Evolutionary conservation across 1,284 basidiomycete genomes (phyloP), one percentile per base, ranked within the genome.

Genomic region (Trametes hirsuta): DNA sequence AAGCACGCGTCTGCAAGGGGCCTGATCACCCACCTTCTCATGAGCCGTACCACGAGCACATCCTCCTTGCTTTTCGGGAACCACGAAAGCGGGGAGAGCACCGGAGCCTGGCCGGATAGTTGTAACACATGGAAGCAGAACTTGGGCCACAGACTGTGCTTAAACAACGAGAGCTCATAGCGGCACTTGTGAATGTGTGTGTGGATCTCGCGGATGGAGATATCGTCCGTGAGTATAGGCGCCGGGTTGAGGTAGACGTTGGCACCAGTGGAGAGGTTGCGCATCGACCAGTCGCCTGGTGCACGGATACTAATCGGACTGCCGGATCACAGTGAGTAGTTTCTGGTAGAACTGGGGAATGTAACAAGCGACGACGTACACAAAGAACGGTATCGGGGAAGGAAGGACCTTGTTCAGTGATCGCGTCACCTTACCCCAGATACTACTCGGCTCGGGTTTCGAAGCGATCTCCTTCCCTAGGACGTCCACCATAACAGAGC

Each of bases 401-500:
- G 68, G 70, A 1, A 70, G 47, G n/a, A 65, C 34, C 8, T 47
- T 60, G 55, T 65, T 63, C 36, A 69, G 47, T 15, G 53, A 25
- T 2, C 59, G 58, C 41, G 58, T 61, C n/a, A 62, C 6, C 36
- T 52, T 58, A 10, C 61, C 66, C 55, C 52, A 52, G 4, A 40
- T 12, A 8, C 41, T 62, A 24, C 63, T 55, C 8, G 64, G 55
- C 22, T 56, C 63, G 6, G 65, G 63, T 52, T 60, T 68, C 40
- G 44, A 37, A n/a, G 56, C 61, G 39, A 68, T 54, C 52, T 72
- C 66, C 24, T 57, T 48, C 22, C 58, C 70, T 4, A 72, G 57
- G 0, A 72, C 69, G 47, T 74, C 71, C 41, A 64, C 67, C 69
- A 73, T 71, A 12, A 74, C 66, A 1, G 72, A 60, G 48, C 72